phyloP scores from a whole-genome alignment of 192 early-diverging fungal species.

The Chytriomyces sp. region DNA sequence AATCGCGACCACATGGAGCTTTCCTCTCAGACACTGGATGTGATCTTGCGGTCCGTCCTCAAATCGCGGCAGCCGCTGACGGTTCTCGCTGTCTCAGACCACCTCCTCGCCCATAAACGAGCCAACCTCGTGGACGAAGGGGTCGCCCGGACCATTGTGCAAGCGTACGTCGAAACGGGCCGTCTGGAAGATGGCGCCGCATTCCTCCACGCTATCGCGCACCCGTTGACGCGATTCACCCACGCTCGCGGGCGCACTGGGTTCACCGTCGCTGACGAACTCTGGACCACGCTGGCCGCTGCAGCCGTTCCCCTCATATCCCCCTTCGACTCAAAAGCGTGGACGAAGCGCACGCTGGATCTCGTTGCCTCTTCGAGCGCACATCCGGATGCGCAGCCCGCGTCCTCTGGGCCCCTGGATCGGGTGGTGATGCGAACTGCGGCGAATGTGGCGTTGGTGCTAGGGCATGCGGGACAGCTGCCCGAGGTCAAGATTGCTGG shows the following conservation, averaged over 20 bases:
- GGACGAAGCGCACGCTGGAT: neutral
- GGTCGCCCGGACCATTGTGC: too few relatives aligned
- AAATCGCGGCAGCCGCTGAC: neutral
- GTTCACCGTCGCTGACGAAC: neutral
- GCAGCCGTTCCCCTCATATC: neutral
- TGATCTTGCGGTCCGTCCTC: neutral
- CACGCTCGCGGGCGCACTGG: too few relatives aligned
- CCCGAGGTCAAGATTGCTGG: neutral
- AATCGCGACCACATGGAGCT: neutral
- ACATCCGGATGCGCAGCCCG: neutral
- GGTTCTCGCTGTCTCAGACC: neutral
- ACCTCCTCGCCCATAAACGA: too few relatives aligned
- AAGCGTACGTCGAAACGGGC: too few relatives aligned
- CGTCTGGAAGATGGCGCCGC: too few relatives aligned
- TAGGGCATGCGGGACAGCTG: neutral
- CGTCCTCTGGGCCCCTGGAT: neutral
- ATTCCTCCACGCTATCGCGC: too few relatives aligned
- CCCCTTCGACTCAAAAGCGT: neutral
- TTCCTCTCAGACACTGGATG: neutral
- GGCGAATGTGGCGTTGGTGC: neutral
- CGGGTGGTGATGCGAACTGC: neutral
- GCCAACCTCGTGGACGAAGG: too few relatives aligned
- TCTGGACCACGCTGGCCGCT: neutral
- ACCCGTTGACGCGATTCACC: too few relatives aligned
- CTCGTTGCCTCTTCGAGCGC: neutral